Evolutionary conservation across 192 early-diverging fungal genomes (phyloP).

Genomic region (Rhizophagus sp.): DNA sequence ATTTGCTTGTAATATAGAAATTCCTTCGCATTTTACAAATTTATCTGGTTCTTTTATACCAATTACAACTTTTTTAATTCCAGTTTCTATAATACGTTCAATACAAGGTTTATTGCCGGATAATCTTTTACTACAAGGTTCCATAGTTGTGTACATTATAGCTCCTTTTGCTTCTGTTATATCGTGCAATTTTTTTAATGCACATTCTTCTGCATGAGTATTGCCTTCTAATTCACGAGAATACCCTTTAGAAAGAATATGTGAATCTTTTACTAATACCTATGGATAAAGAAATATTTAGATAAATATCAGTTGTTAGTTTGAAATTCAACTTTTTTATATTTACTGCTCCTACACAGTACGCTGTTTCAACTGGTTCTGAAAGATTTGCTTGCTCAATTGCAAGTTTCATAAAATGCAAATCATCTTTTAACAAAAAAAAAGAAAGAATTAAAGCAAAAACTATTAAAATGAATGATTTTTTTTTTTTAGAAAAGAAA

Average conservation of each 20-base stretch:
- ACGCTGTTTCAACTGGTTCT: constrained; percentile 76
- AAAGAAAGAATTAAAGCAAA: too few relatives aligned
- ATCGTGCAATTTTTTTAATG: constrained; percentile 70
- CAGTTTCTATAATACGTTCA: constrained; percentile 68
- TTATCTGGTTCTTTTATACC: constrained; percentile 86
- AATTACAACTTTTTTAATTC: constrained; percentile 75
- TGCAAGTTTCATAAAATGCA: constrained; percentile 76
- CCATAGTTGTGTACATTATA: constrained; percentile 96
- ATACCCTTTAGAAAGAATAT: constrained; percentile 79
- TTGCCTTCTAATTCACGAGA: constrained; percentile 95
- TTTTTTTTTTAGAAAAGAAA: too few relatives aligned
- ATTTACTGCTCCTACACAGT: constrained; percentile 88
- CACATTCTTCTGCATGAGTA: constrained; percentile 94
- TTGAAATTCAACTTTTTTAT: neutral
- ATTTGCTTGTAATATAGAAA: constrained; percentile 58
- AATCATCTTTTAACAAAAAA: constrained; percentile 44
- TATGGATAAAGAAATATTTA: neutral
- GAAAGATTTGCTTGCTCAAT: constrained; percentile 83
- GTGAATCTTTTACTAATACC: constrained; percentile 39
- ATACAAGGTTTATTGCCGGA: constrained; percentile 79
- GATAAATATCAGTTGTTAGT: neutral
- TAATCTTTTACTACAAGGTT: constrained; percentile 80
- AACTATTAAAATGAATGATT: too few relatives aligned
- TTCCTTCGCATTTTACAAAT: constrained; percentile 81
- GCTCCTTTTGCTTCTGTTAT: constrained; percentile 39